Evolutionary conservation across 495 filamentous ascomycete genomes (phyloP).

Genomic region (Penicillium antarcticum): DNA sequence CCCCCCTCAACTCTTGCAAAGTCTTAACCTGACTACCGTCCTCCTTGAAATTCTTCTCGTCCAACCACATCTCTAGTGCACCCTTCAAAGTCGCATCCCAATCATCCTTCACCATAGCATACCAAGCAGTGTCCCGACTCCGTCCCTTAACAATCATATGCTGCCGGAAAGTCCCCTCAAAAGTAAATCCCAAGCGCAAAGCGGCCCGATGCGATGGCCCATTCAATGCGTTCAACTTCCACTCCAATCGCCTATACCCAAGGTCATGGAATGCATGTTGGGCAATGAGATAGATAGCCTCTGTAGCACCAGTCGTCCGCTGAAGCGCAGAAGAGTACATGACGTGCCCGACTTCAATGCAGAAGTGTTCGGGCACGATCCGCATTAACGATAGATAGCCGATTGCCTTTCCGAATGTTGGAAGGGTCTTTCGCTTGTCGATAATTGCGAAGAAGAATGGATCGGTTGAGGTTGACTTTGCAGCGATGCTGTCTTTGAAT

Average conservation of each 20-base stretch:
- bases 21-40: constrained; percentile 38
- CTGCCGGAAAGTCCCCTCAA: constrained; percentile 54
- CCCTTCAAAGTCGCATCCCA: constrained; percentile 47
- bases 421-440: constrained; percentile 10
- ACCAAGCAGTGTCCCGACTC: constrained; percentile 56
- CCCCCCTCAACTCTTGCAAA: constrained; percentile 24
- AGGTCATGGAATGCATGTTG: constrained; percentile 46
- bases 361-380: constrained; percentile 36
- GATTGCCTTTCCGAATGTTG: constrained; percentile 22
- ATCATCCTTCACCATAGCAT: constrained; percentile 47
- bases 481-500: constrained; percentile 28
- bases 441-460: constrained; percentile 44
- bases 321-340: constrained; percentile 45
- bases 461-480: constrained; percentile 26
- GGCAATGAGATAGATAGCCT: constrained; percentile 47
- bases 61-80: constrained; percentile 47
- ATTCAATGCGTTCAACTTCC: constrained; percentile 56
- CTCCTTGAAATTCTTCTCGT: constrained; percentile 45
- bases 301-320: constrained; percentile 48
- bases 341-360: constrained; percentile 49
- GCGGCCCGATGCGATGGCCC: constrained; percentile 46
- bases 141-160: constrained; percentile 55
- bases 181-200: constrained; percentile 47
- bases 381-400: constrained; percentile 43
- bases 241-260: constrained; percentile 54